Conservation (phyloP, 225 moss, liverwort and hornwort species). For the Bryoerythrophyllum caledonicum region DNA sequence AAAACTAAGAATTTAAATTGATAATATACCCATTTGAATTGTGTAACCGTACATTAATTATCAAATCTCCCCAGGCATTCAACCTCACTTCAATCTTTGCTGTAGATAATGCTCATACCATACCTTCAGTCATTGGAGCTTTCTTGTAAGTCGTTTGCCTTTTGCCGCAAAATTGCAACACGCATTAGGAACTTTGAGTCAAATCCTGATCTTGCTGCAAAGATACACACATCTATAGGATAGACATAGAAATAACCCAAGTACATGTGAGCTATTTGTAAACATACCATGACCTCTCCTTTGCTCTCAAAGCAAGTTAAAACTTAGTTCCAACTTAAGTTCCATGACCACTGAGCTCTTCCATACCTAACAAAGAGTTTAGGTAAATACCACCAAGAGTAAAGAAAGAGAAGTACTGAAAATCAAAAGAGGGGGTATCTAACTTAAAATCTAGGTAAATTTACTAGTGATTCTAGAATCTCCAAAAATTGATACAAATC, state of each 20-base stretch:
- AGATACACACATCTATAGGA: not conserved
- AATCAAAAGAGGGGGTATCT: too few species aligned
- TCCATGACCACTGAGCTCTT: too few species aligned
- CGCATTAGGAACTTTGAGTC: conserved; percentile 19
- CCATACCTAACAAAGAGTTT: too few species aligned
- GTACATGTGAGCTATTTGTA: not conserved
- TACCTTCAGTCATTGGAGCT: not conserved
- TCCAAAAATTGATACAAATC: not conserved
- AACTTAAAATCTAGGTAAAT: too few species aligned
- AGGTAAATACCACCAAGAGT: too few species aligned
- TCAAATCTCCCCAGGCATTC: not conserved
- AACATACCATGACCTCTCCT: too few species aligned
- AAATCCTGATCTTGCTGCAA: conserved; percentile 24
- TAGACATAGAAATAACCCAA: not conserved
- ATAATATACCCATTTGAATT: not conserved
- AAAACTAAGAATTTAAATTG: too few species aligned
- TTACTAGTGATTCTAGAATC: not conserved
- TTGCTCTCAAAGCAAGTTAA: too few species aligned
- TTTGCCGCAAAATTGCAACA: conserved; percentile 23
- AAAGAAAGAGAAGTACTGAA: too few species aligned
- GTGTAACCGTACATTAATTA: too few species aligned
- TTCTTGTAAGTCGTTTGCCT: not conserved
- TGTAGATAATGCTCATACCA: not conserved
- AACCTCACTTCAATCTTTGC: not conserved
- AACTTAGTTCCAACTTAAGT: too few species aligned